phyloP scores from a whole-genome alignment of 2,329 filamentous ascomycete genomes.

The Teratosphaeria pseudoeucalypti region DNA sequence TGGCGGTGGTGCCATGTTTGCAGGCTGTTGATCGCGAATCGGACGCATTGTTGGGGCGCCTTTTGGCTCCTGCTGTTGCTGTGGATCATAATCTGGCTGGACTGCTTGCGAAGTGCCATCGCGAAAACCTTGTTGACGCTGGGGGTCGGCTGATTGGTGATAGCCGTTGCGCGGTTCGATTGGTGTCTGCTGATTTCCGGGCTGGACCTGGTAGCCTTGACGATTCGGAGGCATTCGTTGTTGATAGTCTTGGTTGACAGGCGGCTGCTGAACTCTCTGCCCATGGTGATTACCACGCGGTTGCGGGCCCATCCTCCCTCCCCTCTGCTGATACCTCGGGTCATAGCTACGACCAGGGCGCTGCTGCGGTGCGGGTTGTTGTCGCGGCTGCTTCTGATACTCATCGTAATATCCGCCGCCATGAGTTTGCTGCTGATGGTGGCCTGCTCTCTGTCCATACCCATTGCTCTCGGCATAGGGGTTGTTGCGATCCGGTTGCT shows the following conservation, averaged over 20 bases:
- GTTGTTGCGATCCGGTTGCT: slow-evolving; percentile 2
- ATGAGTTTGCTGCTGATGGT: slow-evolving; percentile 2
- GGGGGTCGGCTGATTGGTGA: background rate
- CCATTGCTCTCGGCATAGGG: slow-evolving; percentile 23
- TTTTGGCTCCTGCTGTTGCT: background rate
- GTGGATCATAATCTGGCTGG: background rate
- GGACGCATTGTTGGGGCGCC: background rate
- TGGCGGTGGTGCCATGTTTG: background rate
- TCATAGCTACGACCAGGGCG: slow-evolving; percentile 6
- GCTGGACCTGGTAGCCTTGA: background rate
- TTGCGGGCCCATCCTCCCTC: slow-evolving; percentile 8
- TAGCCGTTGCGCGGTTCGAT: background rate
- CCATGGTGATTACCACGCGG: background rate
- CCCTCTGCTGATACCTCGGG: slow-evolving; percentile 17
- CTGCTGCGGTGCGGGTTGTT: background rate
- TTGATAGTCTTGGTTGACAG: slow-evolving; percentile 1
- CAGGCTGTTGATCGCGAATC: background rate
- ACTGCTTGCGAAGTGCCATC: background rate
- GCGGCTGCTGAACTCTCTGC: slow-evolving; percentile 3
- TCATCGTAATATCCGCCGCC: slow-evolving; percentile 19
- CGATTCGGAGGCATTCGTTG: background rate
- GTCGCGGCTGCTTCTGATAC: slow-evolving; percentile 13
- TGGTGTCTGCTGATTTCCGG: background rate
- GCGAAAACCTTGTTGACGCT: background rate
- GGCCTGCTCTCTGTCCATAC: slow-evolving; percentile 7